Evolutionary conservation across 176 grass and related monocot genomes (phyloP), one percentile per base, ranked within the genome.

Genomic region (Carex parvula): DNA sequence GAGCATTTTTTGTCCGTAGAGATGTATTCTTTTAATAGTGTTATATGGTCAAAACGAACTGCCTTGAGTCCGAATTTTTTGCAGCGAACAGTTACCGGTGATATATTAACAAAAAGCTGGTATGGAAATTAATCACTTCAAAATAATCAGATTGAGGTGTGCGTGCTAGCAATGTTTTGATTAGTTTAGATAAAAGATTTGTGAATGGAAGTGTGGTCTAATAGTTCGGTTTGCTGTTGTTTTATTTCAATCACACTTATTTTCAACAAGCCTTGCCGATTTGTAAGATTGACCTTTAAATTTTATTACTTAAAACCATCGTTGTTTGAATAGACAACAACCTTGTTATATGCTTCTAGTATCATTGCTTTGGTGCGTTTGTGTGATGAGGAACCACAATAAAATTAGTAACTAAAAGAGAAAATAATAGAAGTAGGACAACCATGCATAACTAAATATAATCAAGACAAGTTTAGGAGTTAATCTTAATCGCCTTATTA

Each of bases 41-140:
- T 78, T 57, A 56, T 14, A 78, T 32, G 50, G 13, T 21, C 16
- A 30, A 56, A 78, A 57, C 10, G 11, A 78, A 33, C 18, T 33
- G 2, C 5, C 50, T 17, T 54, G 35, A 77, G 21, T 77, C 72
- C 9, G 14, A 29, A 30, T 54, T 75, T 78, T 78, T 26, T 32
- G 50, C 14, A 57, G 26, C 15, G 3, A 76, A 78, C 24, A 24
- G 18, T 75, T 12, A 17, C 12, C 22, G 5, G 58, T 54, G 17
- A 62, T 62, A 62, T 80, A 58, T 60, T 80, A 80, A 58, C 78
- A n/a, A 60, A 79, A 81, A 81, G 6, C 5, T n/a, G 46, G 35
- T 83, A 26, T 46, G n/a, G 8, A 32, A 9, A 30, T 68, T 52
- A 83, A 30, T 68, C 30, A 68, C 26, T 53, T 83, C 13, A 65